Conservation (phyloP, 306 rosid genomes). For the Spatholobus suberectus region DNA sequence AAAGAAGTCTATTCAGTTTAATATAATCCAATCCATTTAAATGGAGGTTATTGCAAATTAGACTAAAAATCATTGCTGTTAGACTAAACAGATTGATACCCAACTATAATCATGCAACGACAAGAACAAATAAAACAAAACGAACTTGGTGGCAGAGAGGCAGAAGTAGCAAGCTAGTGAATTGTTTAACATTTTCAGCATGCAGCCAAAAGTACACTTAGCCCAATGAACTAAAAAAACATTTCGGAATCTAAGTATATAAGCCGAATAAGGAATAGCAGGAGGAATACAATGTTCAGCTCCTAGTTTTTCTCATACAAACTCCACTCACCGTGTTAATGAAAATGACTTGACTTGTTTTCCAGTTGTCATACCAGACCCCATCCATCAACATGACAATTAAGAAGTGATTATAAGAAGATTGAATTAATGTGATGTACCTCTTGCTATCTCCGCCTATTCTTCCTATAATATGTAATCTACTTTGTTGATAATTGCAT, state of each 20-base stretch:
- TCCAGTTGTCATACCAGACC: slow-evolving; percentile 19
- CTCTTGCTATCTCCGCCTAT: slow-evolving; percentile 40
- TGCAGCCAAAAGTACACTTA: neutral
- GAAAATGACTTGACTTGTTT: slow-evolving; percentile 55
- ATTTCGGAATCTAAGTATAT: neutral
- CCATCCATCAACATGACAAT: slow-evolving; percentile 3
- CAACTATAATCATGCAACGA: too few species aligned
- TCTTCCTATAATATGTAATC: neutral
- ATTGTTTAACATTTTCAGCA: neutral
- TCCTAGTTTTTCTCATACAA: slow-evolving; percentile 33
- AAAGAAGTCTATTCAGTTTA: too few species aligned
- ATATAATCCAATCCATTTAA: too few species aligned
- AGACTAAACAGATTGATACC: too few species aligned
- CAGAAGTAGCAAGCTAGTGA: neutral
- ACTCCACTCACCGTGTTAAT: neutral
- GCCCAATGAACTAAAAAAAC: neutral
- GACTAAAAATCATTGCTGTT: too few species aligned
- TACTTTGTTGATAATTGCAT: neutral
- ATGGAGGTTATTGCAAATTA: too few species aligned
- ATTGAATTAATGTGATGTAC: slow-evolving; percentile 1
- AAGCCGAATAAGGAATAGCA: slow-evolving; percentile 11
- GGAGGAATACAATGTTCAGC: neutral
- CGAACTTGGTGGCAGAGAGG: neutral
- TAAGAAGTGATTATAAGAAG: neutral
- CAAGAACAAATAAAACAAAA: neutral